Evolutionary conservation across 225 moss, liverwort and hornwort genomes (phyloP).

Genomic region (Pseudisothecium myosuroides): DNA sequence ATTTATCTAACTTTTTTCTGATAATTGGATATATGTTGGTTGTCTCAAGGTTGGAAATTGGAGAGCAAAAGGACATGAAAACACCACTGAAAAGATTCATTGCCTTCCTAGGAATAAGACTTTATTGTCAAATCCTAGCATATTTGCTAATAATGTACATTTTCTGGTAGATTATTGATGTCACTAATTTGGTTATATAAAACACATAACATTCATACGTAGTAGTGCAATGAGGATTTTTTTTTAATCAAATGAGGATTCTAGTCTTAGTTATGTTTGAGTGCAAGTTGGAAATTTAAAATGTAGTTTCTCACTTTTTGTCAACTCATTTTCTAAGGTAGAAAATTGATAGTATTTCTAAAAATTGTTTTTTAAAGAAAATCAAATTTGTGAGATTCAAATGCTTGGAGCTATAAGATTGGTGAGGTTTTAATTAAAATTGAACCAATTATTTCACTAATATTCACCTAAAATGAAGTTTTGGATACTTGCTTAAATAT

Average conservation of each 20-base stretch:
- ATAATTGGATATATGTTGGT: not conserved
- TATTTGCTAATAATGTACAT: too few relatives aligned
- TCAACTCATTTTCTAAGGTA: not conserved
- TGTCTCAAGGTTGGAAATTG: constrained; percentile 7
- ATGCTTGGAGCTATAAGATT: not conserved
- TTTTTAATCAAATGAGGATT: not conserved
- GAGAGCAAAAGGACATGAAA: constrained; percentile 10
- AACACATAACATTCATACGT: too few relatives aligned
- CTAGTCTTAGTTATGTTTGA: not conserved
- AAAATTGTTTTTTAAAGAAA: not conserved
- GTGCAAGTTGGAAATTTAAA: not conserved
- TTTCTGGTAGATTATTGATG: not conserved
- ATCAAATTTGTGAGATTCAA: not conserved
- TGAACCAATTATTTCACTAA: not conserved
- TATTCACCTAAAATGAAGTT: not conserved
- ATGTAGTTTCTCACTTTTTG: not conserved
- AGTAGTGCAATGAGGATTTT: too few relatives aligned
- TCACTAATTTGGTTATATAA: not conserved
- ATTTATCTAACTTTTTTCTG: not conserved
- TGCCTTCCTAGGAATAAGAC: not conserved
- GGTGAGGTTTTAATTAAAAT: not conserved
- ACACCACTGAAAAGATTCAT: constrained; percentile 11
- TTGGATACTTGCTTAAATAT: not conserved
- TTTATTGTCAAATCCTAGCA: not conserved
- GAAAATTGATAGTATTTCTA: not conserved